Evolutionary conservation across 1,284 basidiomycete species (phyloP), one percentile per base, ranked within the genome.

Genomic region (Tetrapyrgos nigripes): DNA sequence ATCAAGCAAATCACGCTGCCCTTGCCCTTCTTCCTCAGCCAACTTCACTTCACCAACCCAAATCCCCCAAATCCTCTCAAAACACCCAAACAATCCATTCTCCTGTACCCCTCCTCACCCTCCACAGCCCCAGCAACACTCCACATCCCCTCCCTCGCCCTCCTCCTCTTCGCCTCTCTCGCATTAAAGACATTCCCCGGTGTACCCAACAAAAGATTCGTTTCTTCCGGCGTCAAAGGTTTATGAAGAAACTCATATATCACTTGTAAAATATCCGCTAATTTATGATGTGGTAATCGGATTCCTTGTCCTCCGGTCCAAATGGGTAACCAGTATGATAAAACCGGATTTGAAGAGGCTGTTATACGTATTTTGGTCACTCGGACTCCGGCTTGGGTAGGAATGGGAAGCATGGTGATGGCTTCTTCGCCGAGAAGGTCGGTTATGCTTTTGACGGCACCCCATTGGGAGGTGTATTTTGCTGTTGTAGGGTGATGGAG

Each of bases 131-230:
- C 37, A 40, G 37, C 8, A 40, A 61, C 59, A 55, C 51, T 54
- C 31, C 48, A 55, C 13, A 58, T 48, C 24, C 56, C 47, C 26
- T 58, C 55, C 31, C 44, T 61, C 26, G 51, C 59, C 19, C 59
- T 46, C 8, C 28, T 33, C 33, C 50, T 44, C 29, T 55, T 61
- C 13, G 59, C 55, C 26, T 49, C 33, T 8, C 40, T 47, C 10
- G 56, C 59, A 51, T 61, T 50, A n/a, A 19, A 47, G 3, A 54
- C 31, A 55, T 61, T 61, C 52, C 57, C 46, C 21, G 59, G 59
- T 6, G 59, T 61, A 23, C 53, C 45, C 10, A 61, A 31, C 4
- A 61, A 40, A 46, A 57, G 33, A 19, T 45, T 50, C 13, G 53
- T 50, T 43, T 61, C 59, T 26, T 46, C 21, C 4, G 37, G 21